Evolutionary conservation across 2,329 filamentous ascomycete species (phyloP).

Genomic region (Fusarium ramigenum): DNA sequence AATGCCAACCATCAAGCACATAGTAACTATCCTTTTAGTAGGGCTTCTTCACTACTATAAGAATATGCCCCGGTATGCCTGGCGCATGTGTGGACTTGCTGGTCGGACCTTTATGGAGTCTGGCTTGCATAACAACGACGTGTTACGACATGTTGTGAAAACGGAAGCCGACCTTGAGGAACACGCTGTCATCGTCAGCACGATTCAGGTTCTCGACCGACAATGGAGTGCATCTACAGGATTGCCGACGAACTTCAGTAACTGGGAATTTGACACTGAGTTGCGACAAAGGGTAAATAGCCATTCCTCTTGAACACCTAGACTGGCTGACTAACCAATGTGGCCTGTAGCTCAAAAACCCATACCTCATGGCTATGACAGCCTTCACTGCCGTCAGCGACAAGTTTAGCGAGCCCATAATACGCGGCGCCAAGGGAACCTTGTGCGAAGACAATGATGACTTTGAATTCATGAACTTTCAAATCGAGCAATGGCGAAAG

Average conservation of each 20-base stretch:
- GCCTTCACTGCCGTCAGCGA: background rate
- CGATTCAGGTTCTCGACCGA: background rate
- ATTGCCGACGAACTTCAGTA: background rate
- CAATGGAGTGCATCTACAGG: constrained; percentile 1
- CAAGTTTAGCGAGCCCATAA: background rate
- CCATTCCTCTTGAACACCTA: accelerated
- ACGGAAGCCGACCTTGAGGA: background rate
- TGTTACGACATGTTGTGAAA: background rate
- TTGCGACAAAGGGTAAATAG: background rate
- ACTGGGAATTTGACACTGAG: background rate
- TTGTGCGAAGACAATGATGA: background rate
- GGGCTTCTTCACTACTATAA: background rate
- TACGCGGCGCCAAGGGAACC: background rate
- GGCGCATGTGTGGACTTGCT: background rate
- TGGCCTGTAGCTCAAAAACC: background rate
- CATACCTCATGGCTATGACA: background rate
- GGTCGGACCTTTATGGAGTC: background rate
- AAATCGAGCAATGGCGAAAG: background rate
- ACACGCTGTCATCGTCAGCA: background rate
- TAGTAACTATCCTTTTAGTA: background rate
- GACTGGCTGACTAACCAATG: background rate
- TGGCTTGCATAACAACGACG: background rate
- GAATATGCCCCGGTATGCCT: background rate
- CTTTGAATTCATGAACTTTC: constrained; percentile 1
- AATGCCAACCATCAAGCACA: background rate